Conservation (phyloP, 768 basidiomycete species). For the Termitomyces sp. region DNA sequence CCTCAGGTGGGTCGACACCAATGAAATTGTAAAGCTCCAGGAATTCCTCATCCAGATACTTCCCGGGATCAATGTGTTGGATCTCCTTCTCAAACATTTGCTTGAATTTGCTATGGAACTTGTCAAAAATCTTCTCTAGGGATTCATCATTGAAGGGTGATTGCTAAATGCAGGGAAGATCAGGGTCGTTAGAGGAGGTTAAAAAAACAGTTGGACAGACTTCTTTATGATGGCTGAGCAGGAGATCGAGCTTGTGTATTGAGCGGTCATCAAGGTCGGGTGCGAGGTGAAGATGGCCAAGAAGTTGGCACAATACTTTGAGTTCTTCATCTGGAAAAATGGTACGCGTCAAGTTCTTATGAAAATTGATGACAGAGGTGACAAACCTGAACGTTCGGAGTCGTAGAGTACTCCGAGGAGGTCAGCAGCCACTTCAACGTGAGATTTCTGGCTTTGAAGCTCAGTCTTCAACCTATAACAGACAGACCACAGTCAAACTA, state of each 20-base stretch:
- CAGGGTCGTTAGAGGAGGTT: not conserved
- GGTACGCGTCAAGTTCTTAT: not conserved
- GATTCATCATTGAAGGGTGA: constrained; percentile 54
- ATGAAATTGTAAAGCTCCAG: constrained; percentile 38
- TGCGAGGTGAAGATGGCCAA: constrained; percentile 56
- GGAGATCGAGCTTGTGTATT: constrained; percentile 44
- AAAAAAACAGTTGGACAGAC: constrained; percentile 27
- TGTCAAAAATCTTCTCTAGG: constrained; percentile 49
- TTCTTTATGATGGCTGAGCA: constrained; percentile 48
- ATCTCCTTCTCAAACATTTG: constrained; percentile 42
- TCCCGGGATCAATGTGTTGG: constrained; percentile 30
- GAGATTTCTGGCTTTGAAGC: constrained; percentile 29
- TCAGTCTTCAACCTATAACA: constrained; percentile 10
- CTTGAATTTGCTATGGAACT: constrained; percentile 46
- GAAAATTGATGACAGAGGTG: not conserved
- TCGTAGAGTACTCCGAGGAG: constrained; percentile 47
- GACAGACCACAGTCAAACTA: not conserved
- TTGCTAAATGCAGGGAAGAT: constrained; percentile 34
- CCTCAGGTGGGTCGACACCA: constrained; percentile 33
- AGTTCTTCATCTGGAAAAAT: constrained; percentile 49
- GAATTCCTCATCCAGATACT: constrained; percentile 39
- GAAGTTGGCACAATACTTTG: constrained; percentile 60
- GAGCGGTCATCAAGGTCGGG: constrained; percentile 31
- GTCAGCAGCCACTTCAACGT: constrained; percentile 57
- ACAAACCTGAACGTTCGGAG: constrained; percentile 42